Conservation (phyloP, 2,329 filamentous ascomycete genomes). For the Penicillium psychrosexuale region DNA sequence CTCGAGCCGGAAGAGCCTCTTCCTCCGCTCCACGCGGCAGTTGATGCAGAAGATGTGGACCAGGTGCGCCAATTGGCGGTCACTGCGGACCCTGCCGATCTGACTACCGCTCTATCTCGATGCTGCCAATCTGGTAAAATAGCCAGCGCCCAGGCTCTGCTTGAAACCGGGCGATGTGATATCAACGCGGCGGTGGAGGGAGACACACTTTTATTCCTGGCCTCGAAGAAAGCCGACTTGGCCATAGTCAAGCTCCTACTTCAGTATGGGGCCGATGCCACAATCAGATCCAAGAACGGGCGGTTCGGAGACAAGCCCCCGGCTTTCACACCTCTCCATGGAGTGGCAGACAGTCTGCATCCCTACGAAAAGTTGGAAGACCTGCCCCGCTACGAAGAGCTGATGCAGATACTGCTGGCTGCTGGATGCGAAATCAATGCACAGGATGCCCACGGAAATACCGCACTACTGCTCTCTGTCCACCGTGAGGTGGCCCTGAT, state of each 20-base stretch:
- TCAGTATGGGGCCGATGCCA: slow-evolving; percentile 6
- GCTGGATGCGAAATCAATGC: slow-evolving; percentile 15
- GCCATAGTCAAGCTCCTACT: slow-evolving; percentile 10
- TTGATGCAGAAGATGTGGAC: slow-evolving; percentile 6
- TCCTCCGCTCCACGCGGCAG: slow-evolving; percentile 3
- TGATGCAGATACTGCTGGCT: slow-evolving; percentile 6
- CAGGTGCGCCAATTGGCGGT: neutral
- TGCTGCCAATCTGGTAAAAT: slow-evolving; percentile 5
- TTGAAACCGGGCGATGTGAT: slow-evolving; percentile 7
- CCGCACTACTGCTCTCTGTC: neutral
- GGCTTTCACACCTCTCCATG: neutral
- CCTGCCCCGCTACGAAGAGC: neutral
- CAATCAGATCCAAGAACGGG: neutral
- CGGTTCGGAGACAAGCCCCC: neutral
- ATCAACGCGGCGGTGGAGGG: slow-evolving; percentile 7
- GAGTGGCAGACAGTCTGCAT: neutral
- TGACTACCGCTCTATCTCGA: slow-evolving; percentile 8
- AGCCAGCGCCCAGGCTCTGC: neutral
- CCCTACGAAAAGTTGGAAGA: neutral
- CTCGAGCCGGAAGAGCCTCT: neutral
- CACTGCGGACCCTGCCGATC: slow-evolving; percentile 2
- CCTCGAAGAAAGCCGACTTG: neutral
- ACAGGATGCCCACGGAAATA: neutral
- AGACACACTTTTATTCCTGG: slow-evolving; percentile 9
- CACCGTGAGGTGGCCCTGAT: neutral